phyloP scores from a whole-genome alignment of 2,329 filamentous ascomycete species.

The Aspergillus transmontanensis region DNA sequence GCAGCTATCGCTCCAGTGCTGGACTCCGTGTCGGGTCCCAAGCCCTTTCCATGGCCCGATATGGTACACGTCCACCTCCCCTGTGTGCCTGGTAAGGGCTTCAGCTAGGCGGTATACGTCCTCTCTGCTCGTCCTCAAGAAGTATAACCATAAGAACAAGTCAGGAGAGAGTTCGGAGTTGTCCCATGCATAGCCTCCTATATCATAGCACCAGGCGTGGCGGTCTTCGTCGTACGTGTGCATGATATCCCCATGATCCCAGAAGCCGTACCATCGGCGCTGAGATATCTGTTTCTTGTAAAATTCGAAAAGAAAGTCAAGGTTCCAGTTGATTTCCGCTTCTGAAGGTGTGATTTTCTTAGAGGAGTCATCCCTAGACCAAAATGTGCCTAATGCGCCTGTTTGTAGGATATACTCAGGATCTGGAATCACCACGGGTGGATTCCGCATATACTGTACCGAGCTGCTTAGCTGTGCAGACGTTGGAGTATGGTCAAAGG shows the following conservation, averaged over 20 bases:
- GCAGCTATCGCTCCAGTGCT: constrained; percentile 64
- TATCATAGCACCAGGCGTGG: constrained; percentile 64
- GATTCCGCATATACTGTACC: constrained; percentile 54
- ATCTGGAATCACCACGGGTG: constrained; percentile 55
- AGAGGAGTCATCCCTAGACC: constrained; percentile 42
- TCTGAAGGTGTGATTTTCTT: neutral
- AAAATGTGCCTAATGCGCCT: constrained; percentile 58
- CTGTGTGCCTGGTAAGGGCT: constrained; percentile 59
- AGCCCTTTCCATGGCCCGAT: constrained; percentile 60
- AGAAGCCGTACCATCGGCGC: constrained; percentile 65
- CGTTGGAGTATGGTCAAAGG: constrained; percentile 56
- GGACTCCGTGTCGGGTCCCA: constrained; percentile 64
- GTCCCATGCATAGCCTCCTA: constrained; percentile 68
- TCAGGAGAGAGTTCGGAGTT: constrained; percentile 66
- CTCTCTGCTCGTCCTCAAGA: constrained; percentile 59
- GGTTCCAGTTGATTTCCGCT: constrained; percentile 52
- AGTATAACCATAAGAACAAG: constrained; percentile 65
- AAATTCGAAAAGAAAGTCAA: constrained; percentile 60
- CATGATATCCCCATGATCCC: constrained; percentile 64
- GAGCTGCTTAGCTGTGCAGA: constrained; percentile 47
- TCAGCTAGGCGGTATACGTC: constrained; percentile 64
- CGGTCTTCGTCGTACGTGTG: constrained; percentile 63
- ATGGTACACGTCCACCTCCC: constrained; percentile 66
- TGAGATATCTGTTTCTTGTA: constrained; percentile 60
- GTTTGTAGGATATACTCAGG: constrained; percentile 55